phyloP scores from a whole-genome alignment of 2,329 filamentous ascomycete species.

The Aureobasidium sp. region DNA sequence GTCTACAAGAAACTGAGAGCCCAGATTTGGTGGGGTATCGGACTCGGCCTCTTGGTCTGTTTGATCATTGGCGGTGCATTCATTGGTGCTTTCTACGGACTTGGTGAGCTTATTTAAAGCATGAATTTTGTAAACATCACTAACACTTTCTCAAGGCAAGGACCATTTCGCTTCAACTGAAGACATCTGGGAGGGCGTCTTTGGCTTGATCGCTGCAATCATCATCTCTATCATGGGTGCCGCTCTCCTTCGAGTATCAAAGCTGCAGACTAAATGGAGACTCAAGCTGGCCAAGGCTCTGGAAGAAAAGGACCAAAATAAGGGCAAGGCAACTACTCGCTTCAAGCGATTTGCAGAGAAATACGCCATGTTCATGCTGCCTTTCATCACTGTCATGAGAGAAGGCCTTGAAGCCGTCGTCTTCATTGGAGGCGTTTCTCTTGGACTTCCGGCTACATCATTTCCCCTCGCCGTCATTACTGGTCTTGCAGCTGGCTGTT shows the following conservation, averaged over 20 bases:
- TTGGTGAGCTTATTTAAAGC: conserved; percentile 37
- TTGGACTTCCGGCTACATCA: conserved; percentile 64
- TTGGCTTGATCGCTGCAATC: conserved; percentile 64
- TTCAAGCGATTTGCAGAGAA: conserved; percentile 64
- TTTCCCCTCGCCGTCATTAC: conserved; percentile 71
- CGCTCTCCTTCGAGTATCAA: conserved; percentile 71
- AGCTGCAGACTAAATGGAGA: conserved; percentile 83
- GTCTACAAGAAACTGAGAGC: conserved; percentile 61
- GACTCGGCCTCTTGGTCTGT: conserved; percentile 56
- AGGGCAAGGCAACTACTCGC: conserved; percentile 32
- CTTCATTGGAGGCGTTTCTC: conserved; percentile 77
- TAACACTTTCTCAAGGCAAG: conserved; percentile 25
- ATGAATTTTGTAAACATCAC: not conserved
- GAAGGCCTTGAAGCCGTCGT: conserved; percentile 83
- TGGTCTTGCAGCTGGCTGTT: conserved; percentile 59
- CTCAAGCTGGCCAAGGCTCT: conserved; percentile 68
- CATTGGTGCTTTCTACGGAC: conserved; percentile 66
- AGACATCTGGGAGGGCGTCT: conserved; percentile 74
- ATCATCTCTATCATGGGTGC: conserved; percentile 79
- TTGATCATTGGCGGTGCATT: conserved; percentile 58
- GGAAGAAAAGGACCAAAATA: conserved; percentile 43
- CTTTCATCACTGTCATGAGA: conserved; percentile 79
- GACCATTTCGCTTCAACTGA: conserved; percentile 63
- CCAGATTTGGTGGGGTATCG: conserved; percentile 66
- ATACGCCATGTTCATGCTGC: conserved; percentile 79